phyloP scores from a whole-genome alignment of 2,329 filamentous ascomycete species.

The Fusarium sp. region DNA sequence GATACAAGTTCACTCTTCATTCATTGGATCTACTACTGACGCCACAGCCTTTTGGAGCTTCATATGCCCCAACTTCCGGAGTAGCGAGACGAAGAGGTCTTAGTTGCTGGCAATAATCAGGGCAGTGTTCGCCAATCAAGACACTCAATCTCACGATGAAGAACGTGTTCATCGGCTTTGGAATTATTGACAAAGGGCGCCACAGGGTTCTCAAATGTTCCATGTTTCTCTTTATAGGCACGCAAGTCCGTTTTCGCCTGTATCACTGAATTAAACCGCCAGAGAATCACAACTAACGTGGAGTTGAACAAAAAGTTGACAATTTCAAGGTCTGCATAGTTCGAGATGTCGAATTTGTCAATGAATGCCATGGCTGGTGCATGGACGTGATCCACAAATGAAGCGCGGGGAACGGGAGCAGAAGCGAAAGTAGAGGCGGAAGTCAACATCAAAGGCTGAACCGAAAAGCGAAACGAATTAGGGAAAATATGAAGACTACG shows the following conservation, averaged over 20 bases:
- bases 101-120: not conserved
- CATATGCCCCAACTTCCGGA: not conserved
- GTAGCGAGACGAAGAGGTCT: not conserved
- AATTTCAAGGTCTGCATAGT: not conserved
- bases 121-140: not conserved
- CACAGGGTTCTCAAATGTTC: not conserved
- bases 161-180: not conserved
- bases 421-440: not conserved
- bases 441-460: not conserved
- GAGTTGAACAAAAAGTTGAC: not conserved
- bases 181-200: not conserved
- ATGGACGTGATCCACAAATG: slow-evolving; percentile 15
- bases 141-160: not conserved
- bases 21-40: not conserved
- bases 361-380: not conserved
- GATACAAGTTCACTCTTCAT: not conserved
- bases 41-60: not conserved
- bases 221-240: slow-evolving; percentile 3
- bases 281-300: too few relatives aligned
- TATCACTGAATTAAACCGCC: not conserved
- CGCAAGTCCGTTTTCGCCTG: not conserved
- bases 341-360: not conserved
- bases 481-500: not conserved
- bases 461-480: not conserved
- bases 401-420: not conserved